Evolutionary conservation across 2,329 filamentous ascomycete genomes (phyloP).

Genomic region (Aureobasidium vineae): DNA sequence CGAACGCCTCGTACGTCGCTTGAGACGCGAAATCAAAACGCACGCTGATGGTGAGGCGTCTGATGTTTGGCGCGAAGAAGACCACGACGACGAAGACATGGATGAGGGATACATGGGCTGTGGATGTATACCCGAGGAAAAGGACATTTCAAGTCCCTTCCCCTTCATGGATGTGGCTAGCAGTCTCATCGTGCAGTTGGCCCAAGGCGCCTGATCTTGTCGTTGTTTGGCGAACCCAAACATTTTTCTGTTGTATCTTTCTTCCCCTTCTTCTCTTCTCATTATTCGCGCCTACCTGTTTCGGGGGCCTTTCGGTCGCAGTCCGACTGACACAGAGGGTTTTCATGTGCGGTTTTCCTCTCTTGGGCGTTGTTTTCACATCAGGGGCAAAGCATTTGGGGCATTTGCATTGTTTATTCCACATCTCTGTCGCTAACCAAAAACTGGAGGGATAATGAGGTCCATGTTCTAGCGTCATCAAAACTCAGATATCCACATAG

Average conservation of each 20-base stretch:
- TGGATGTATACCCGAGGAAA: conserved; percentile 68
- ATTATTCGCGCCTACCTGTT: neutral
- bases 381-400: neutral
- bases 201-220: conserved; percentile 64
- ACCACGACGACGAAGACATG: conserved; percentile 37
- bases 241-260: neutral
- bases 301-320: neutral
- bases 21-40: conserved; percentile 39
- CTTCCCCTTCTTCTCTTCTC: neutral
- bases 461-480: neutral
- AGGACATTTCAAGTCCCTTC: conserved; percentile 92
- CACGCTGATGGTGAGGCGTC: conserved; percentile 38
- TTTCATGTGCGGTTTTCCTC: neutral
- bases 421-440: neutral
- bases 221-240: neutral
- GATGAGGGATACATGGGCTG: conserved; percentile 45
- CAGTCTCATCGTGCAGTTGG: conserved; percentile 87
- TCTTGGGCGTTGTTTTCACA: neutral
- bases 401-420: neutral
- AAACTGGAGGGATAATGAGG: neutral
- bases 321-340: neutral
- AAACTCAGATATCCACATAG: neutral
- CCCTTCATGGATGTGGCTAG: conserved; percentile 94
- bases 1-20: conserved; percentile 68
- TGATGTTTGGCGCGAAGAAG: conserved; percentile 35